These are phyloP conservation scores for Rhodotorula mucilaginosa DNA, from an alignment of 1,284 basidiomycete species.

Conservation along the genomic window DNA sequence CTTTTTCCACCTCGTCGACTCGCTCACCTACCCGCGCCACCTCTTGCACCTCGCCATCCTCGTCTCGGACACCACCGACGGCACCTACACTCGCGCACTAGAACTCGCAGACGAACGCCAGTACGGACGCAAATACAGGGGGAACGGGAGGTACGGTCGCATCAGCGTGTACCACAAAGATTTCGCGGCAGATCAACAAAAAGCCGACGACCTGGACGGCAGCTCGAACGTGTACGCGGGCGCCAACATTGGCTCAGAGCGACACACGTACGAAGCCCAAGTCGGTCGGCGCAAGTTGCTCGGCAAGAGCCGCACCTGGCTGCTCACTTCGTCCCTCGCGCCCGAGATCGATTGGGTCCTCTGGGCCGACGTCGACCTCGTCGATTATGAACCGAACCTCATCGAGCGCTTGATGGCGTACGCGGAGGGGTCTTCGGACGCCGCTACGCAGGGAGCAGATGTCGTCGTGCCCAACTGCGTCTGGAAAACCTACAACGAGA, in stretches of 20 bases:
- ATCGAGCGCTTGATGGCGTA: constrained; percentile 18
- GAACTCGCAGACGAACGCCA: constrained; percentile 37
- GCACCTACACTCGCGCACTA: constrained; percentile 26
- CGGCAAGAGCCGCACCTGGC: constrained; percentile 28
- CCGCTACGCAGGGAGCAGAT: constrained; percentile 4
- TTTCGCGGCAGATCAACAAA: constrained; percentile 11
- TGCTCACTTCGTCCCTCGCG: constrained; percentile 20
- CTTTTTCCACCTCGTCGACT: constrained; percentile 32
- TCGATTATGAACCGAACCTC: constrained; percentile 24
- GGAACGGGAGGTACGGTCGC: constrained; percentile 1
- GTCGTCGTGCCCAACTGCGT: constrained; percentile 37
- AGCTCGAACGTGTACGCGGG: constrained; percentile 3
- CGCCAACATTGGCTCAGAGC: constrained; percentile 10
- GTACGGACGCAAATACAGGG: constrained; percentile 5
- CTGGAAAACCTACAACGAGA: constrained; percentile 39
- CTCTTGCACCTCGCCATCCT: constrained; percentile 30
- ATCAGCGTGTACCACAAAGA: constrained; percentile 26
- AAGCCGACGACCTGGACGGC: background rate
- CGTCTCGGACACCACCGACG: constrained; percentile 31
- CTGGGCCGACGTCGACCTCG: constrained; percentile 36
- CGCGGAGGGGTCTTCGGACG: background rate
- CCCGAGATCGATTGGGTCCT: constrained; percentile 30
- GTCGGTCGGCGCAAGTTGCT: constrained; percentile 18
- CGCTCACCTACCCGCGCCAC: constrained; percentile 29
- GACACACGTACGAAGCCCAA: constrained; percentile 22